Percentiles rank a stretch among this genome's conserved stretches.
phyloP scores from a whole-genome alignment of 257 asterid species.

The Primulina tabacum region DNA sequence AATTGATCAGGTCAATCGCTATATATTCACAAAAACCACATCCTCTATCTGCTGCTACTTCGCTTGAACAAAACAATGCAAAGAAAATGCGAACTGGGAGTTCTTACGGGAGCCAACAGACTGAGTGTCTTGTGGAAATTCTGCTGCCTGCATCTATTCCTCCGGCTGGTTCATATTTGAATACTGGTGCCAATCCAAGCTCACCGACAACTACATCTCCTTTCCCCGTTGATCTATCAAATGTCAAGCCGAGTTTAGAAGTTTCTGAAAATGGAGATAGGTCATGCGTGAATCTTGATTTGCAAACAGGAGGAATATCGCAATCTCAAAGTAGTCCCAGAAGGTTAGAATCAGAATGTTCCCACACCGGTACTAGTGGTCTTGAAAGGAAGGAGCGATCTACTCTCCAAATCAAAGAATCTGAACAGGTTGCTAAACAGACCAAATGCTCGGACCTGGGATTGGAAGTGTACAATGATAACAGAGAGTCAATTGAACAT shows the following conservation, averaged over 20 bases:
- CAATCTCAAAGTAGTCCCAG: constrained; percentile 15
- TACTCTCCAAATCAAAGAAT: constrained; percentile 22
- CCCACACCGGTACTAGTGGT: constrained; percentile 9
- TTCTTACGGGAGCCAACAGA: constrained; percentile 22
- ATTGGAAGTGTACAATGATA: constrained; percentile 18
- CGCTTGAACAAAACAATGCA: constrained; percentile 7
- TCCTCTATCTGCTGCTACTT: constrained; percentile 10
- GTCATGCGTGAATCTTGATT: constrained; percentile 12
- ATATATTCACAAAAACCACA: no score
- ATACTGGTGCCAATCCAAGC: constrained; percentile 18
- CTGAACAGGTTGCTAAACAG: constrained; percentile 21
- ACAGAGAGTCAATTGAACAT: constrained; percentile 9
- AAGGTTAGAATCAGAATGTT: constrained; percentile 23
- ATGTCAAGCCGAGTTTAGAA: constrained; percentile 18
- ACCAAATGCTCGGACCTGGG: constrained; percentile 20
- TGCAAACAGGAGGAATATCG: constrained; percentile 18
- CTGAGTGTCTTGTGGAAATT: constrained; percentile 21
- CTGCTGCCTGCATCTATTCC: constrained; percentile 1
- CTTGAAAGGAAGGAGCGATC: constrained; percentile 24
- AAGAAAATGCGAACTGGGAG: constrained; percentile 21
- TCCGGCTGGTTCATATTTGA: constrained; percentile 32
- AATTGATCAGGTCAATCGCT: no score
- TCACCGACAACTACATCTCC: constrained; percentile 24
- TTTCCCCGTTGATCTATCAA: constrained; percentile 24
- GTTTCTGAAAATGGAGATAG: constrained; percentile 23